phyloP scores from a whole-genome alignment of 164 flowering plant species.

The Nelumbo lutea region DNA sequence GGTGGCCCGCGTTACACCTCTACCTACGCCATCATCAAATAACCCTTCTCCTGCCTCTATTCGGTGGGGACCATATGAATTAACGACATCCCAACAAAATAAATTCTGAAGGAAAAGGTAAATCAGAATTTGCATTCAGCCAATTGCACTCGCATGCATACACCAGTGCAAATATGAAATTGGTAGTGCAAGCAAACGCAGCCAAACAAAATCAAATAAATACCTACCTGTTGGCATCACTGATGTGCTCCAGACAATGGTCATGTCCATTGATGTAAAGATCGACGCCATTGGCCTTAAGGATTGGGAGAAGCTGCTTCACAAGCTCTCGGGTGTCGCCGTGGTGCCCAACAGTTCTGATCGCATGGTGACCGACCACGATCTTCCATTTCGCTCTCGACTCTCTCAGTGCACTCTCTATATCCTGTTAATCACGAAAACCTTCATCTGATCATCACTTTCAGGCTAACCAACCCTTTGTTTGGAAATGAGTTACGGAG shows the following conservation, averaged over 20 bases:
- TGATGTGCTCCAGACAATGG: slow-evolving; percentile 59
- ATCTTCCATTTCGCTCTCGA: slow-evolving; percentile 46
- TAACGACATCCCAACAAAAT: too few relatives aligned
- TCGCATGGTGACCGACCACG: slow-evolving; percentile 47
- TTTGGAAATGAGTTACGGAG: background rate
- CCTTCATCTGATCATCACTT: background rate
- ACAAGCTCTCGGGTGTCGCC: slow-evolving; percentile 36
- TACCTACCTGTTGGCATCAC: slow-evolving; percentile 34
- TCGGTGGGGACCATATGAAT: too few relatives aligned
- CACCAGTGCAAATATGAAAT: too few relatives aligned
- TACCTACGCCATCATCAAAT: too few relatives aligned
- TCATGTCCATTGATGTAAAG: slow-evolving; percentile 66
- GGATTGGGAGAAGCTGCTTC: slow-evolving; percentile 32
- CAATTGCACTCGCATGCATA: too few relatives aligned
- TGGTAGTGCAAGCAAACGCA: too few relatives aligned
- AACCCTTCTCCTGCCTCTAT: too few relatives aligned
- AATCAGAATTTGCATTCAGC: too few relatives aligned
- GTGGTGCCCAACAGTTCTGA: slow-evolving; percentile 37
- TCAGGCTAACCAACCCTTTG: background rate
- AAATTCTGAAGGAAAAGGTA: too few relatives aligned
- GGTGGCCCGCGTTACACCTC: too few relatives aligned
- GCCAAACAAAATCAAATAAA: too few relatives aligned
- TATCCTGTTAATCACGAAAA: slow-evolving; percentile 21
- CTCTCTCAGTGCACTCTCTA: slow-evolving; percentile 26
- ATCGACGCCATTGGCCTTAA: slow-evolving; percentile 45